These are phyloP conservation scores for Aspergillus egyptiacus DNA, from an alignment of 495 filamentous ascomycete genomes.

Conservation along the genomic window DNA sequence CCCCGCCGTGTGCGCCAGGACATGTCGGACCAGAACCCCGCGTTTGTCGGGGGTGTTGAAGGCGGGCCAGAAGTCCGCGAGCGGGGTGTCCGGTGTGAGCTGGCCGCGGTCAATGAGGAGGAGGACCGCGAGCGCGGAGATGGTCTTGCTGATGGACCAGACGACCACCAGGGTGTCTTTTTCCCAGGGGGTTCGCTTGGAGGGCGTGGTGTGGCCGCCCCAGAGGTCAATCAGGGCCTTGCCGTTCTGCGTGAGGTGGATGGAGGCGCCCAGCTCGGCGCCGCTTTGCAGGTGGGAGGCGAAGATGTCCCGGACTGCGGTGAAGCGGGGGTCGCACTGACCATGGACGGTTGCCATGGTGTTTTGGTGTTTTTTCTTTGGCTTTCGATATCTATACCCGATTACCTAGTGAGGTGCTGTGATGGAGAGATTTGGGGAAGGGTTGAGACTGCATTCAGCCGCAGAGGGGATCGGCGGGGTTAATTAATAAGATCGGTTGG, in stretches of 20 bases:
- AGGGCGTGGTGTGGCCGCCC: conserved; percentile 37
- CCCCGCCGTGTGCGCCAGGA: conserved; percentile 37
- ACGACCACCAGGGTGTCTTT: conserved; percentile 36
- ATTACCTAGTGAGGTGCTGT: no score
- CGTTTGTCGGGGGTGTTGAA: conserved; percentile 40
- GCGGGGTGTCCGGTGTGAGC: conserved; percentile 32
- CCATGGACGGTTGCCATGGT: conserved; percentile 33
- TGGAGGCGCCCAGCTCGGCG: conserved; percentile 37
- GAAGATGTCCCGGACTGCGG: conserved; percentile 27
- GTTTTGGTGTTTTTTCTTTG: neutral
- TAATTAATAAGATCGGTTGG: no score
- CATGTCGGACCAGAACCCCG: conserved; percentile 34
- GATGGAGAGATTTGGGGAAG: no score
- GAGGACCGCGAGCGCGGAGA: conserved; percentile 33
- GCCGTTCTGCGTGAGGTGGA: conserved; percentile 39
- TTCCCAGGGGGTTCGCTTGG: conserved; percentile 29
- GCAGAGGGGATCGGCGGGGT: no score
- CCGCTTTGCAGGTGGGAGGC: conserved; percentile 21
- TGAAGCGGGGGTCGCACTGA: conserved; percentile 31
- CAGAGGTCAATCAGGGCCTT: conserved; percentile 42
- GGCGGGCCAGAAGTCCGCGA: conserved; percentile 43
- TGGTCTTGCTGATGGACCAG: conserved; percentile 38
- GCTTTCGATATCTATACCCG: no score
- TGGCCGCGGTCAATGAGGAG: conserved; percentile 37
- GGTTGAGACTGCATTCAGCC: no score